These are phyloP conservation scores for Spergularia marina DNA, from an alignment of 148 eudicot species.

Conservation along the genomic window DNA sequence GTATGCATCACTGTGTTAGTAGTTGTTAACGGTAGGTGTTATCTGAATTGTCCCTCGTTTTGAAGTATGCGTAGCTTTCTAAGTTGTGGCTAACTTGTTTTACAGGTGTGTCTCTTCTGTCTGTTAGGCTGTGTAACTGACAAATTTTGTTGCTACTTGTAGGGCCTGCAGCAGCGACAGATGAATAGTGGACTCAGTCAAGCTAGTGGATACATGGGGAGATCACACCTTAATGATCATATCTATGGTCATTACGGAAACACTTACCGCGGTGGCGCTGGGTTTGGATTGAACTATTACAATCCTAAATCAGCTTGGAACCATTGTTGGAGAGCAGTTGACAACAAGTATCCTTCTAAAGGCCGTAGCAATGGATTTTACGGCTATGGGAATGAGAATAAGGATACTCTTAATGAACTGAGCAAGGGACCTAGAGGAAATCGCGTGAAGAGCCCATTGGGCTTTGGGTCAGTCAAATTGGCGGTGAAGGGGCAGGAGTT, in stretches of 20 bases:
- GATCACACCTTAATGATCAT: conserved; percentile 36
- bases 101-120: neutral
- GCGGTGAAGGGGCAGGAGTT: conserved; percentile 48
- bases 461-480: conserved; percentile 39
- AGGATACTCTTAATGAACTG: conserved; percentile 42
- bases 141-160: neutral
- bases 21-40: neutral
- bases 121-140: neutral
- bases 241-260: conserved; percentile 39
- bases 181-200: conserved; percentile 33
- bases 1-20: no score
- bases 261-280: conserved; percentile 37
- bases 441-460: conserved; percentile 28
- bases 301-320: conserved; percentile 40
- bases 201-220: conserved; percentile 37
- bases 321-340: conserved; percentile 37
- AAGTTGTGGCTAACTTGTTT: neutral
- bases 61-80: no score
- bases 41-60: no score
- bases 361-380: conserved; percentile 36
- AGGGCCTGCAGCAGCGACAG: conserved; percentile 38
- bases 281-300: conserved; percentile 44
- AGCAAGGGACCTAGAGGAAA: conserved; percentile 51
- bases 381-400: conserved; percentile 34
- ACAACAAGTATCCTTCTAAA: conserved; percentile 36